Conservation (phyloP, 2,329 filamentous ascomycete species). For the Penicillium sp. region DNA sequence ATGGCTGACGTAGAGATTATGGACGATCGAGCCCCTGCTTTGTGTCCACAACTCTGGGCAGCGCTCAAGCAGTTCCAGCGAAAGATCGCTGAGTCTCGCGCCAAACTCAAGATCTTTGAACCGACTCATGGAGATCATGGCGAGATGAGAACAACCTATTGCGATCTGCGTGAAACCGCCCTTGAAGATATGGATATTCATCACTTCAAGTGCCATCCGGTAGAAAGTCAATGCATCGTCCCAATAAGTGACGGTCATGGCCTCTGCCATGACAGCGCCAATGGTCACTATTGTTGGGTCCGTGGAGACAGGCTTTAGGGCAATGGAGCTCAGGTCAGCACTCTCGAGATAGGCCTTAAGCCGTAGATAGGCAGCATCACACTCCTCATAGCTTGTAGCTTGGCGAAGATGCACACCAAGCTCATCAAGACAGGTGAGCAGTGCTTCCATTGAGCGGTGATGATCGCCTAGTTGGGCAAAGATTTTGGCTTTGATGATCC, state of each 20-base stretch:
- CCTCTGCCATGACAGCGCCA: conserved; percentile 56
- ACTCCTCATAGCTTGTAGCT: conserved; percentile 68
- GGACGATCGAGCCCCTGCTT: conserved; percentile 54
- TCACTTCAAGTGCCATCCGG: conserved; percentile 55
- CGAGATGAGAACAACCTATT: conserved; percentile 57
- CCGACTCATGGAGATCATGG: conserved; percentile 53
- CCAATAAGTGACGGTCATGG: conserved; percentile 59
- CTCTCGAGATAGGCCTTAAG: conserved; percentile 58
- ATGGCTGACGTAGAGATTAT: conserved; percentile 61
- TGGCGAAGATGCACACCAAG: conserved; percentile 65
- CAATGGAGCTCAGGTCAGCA: conserved; percentile 48
- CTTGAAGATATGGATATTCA: conserved; percentile 53
- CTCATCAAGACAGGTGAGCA: conserved; percentile 67
- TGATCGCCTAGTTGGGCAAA: conserved; percentile 71
- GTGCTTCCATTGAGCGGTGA: conserved; percentile 61
- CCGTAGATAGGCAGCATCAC: conserved; percentile 68
- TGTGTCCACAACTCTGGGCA: conserved; percentile 54
- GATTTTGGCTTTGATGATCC: conserved; percentile 76
- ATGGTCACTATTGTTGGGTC: conserved; percentile 44
- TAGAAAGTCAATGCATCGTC: conserved; percentile 58
- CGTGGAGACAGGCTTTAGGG: conserved; percentile 41
- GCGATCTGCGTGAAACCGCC: conserved; percentile 57
- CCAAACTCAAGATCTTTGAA: conserved; percentile 57
- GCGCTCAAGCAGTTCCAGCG: conserved; percentile 50
- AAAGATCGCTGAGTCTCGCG: conserved; percentile 51